Evolutionary conservation across 768 basidiomycete species (phyloP), one percentile per base, ranked within the genome.

Genomic region (Trametes cingulata): DNA sequence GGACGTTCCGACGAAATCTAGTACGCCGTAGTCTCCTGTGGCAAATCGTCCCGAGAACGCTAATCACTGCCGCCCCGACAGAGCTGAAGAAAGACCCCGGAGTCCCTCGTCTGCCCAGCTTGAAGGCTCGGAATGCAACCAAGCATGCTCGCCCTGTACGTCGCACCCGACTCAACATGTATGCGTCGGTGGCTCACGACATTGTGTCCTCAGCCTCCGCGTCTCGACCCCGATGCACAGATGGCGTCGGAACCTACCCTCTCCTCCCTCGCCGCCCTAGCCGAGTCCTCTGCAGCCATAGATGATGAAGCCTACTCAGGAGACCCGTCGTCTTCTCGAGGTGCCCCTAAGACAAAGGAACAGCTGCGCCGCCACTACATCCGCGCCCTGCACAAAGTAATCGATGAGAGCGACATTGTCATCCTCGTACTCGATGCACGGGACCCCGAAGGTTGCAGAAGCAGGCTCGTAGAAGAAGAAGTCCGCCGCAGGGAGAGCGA

Each of bases 371-470:
- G 83, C 55, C 82, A 91, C 66, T 92, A 93, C 68, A 76, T 95
- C 47, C 85, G 90, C 39, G 81, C 88, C 1, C 74, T 98, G 22
- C 87, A 93, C 74, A 94, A 91, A 75, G 96, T 99, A 45, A 89
- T 98, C 60, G 95, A 97, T 64, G 82, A 95, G 68, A 88, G 90
- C 64, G 95, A 98, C 70, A 90, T 99, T 33, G 75, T 98, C 51
- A 80, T 98, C 45, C 87, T 91, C 36, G 91, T 93, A 0, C 80
- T 98, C 15, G 97, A 98, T 75, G 95, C 95, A 0, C 80, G 96
- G 40, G 96, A 98, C 77, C 96, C 97, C 2, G 90, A 96, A 59
- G 95, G 96, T 0, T 95, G 93, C 41, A 76, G 96, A 64, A 96
- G 93, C 74, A 80, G 89, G 52, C 80, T 96, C 39, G 94, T 98